Conservation (phyloP, 148 eudicot species). For the Vaccinium darrowii region DNA sequence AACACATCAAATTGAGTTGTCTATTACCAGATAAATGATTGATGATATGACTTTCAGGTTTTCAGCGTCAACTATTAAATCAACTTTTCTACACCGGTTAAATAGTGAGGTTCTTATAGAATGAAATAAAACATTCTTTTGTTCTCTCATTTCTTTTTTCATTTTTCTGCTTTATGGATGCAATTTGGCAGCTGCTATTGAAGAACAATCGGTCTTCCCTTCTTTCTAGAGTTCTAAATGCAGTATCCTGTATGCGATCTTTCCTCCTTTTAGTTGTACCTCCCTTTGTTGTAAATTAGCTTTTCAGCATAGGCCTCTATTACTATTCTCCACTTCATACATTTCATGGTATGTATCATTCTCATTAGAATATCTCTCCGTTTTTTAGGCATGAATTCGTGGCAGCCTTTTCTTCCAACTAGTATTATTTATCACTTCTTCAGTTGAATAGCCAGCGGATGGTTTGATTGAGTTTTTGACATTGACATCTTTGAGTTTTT, state of each 20-base stretch:
- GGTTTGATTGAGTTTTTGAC: slow-evolving; percentile 16
- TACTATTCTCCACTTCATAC: not conserved
- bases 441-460: not conserved
- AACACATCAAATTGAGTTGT: slow-evolving; percentile 3
- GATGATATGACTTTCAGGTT: not conserved
- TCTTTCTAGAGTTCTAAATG: not conserved
- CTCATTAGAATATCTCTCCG: not conserved
- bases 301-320: not conserved
- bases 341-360: not conserved
- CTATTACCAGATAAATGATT: not conserved
- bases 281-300: not conserved
- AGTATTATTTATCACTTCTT: not conserved
- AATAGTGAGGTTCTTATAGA: not conserved
- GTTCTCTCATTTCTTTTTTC: not conserved
- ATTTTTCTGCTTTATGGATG: not conserved
- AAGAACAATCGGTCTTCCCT: not conserved
- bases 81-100: not conserved
- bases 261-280: not conserved
- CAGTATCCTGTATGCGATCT: not conserved
- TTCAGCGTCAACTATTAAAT: not conserved
- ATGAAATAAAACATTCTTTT: not conserved
- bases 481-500: slow-evolving; percentile 13
- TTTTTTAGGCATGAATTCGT: not conserved
- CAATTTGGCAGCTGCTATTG: not conserved
- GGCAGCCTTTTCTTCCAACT: not conserved